Base-by-base conservation (phyloP, 805 yeast species). In the Lipomyces spencermartinsiae region DNA sequence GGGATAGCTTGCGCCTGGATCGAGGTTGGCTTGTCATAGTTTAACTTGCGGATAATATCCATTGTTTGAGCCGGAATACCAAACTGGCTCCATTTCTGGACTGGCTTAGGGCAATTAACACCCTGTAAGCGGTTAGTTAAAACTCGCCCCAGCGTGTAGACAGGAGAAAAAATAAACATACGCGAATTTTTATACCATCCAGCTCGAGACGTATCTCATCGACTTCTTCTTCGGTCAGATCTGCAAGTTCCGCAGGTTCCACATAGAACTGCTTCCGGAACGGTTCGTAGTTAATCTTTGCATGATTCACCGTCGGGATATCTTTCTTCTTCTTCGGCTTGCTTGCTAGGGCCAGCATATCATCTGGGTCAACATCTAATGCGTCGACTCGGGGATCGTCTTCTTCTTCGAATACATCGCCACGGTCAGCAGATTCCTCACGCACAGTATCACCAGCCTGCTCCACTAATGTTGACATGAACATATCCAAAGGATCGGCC, bases 1-100 rank as follows among this genome's bases (percentile, higher is more conserved):
- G 99, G 98, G 29, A 93, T 82, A 0, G 97, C 93, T 74, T 93
- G 97, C 0, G 93, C 83, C 77, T 95, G 99, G 64, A 95, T 92
- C 0, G 97, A 86, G 0, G 98, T 91, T 0, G 98, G 97, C 1
- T 79, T 75, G 0, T 78, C 80, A 75, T 86, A 93, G 7, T 81
- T 77, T 9, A 89, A 76, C 14, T 80, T 80, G 1, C 81, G 80
- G 6, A 94, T 80, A 0, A 87, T 82, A 1, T 83, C 78, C 80
- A 86, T 81, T 0, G 88, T 82, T 0, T 83, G 81, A 0, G 86
- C 78, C 0, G 97, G 89, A 0, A 95, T 80, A 0, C 97, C 97
- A 64, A 93, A 80, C 69, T 92, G 94, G 2, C 90, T 82, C 96
- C 98, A 94, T 64, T 86, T 85, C 54, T 83, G 74, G 0, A 92